Evolutionary conservation across 805 yeast genomes (phyloP), one percentile per base, ranked within the genome.

Genomic region (Zygotorulaspora chibaensis): DNA sequence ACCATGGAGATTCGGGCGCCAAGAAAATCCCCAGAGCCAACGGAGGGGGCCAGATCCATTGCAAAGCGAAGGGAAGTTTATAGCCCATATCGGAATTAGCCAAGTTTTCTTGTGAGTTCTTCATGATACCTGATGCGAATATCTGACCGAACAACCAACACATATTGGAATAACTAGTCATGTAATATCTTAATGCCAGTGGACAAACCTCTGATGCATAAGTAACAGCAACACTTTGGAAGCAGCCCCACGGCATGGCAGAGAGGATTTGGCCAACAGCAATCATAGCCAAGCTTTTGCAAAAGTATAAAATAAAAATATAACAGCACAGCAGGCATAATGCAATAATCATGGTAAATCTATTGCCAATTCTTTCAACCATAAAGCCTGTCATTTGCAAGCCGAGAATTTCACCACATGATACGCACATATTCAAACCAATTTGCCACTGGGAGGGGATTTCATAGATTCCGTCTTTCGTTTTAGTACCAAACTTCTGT

Each of bases 1-100:
- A 79, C 74, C 78, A 74, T 20, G 84, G 84, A 8, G 80, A 74
- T 45, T 79, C 83, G 9, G 83, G 84, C 35, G 80, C 75, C 4
- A 75, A 59, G 43, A 47, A 65, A 10, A 73, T 67, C 13, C 72
- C 70, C 42, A 69, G 54, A 25, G 71, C 53, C 23, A 80, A 57
- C 31, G 80, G 79, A 9, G 71, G 56, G 10, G 80, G 76, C 82
- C 82, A 80, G 3, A 70, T 59, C 84, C 84, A 80, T 62, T 80
- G 85, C 10, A 79, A 47, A 2, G 79, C 83, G 57, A 75, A 77
- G 7, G 84, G 83, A 34, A 76, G 67, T 45, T 71, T 67, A 59
- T 76, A 80, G 6, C 79, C 73, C 67, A 70, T 55, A 16, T 68
- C 55, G 28, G 63, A 46, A 16, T 52, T 23, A 53, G 46, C 59